Percentiles rank a stretch among this genome's conserved stretches.
Evolutionary conservation across 345 rosid species (phyloP).

Genomic region (Eucalyptus dawsonii): DNA sequence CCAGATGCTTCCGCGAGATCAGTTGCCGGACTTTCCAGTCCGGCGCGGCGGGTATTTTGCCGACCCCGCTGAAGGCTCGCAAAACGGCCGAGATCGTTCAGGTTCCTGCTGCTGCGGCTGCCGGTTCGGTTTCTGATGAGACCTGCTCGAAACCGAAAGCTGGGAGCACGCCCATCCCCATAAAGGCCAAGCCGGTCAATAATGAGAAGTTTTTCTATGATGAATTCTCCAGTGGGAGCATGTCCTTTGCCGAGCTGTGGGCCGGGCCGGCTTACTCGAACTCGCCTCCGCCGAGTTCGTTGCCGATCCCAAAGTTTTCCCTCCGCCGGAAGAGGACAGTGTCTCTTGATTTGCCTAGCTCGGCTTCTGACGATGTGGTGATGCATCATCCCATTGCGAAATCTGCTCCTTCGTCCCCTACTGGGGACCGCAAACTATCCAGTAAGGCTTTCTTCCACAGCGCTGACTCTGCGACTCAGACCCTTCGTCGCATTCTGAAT

Average conservation of each 20-base stretch:
- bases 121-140: background rate
- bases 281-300: conserved; percentile 91
- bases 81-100: conserved; percentile 15
- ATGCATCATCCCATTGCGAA: conserved; percentile 36
- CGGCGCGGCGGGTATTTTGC: conserved; percentile 67
- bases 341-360: conserved; percentile 45
- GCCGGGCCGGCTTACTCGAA: conserved; percentile 98
- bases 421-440: conserved; percentile 30
- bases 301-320: conserved; percentile 88
- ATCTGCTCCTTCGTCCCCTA: conserved; percentile 89
- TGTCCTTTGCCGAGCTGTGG: conserved; percentile 71
- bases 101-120: background rate
- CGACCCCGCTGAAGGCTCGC: conserved; percentile 32
- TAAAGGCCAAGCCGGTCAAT: conserved; percentile 6
- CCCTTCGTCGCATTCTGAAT: conserved; percentile 89
- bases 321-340: conserved; percentile 44
- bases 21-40: conserved; percentile 72
- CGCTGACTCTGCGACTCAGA: conserved; percentile 75
- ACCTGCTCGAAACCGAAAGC: background rate
- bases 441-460: conserved; percentile 28
- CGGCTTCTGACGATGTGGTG: conserved; percentile 8
- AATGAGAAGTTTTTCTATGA: conserved; percentile 11
- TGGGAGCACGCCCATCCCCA: conserved; percentile 48
- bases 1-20: conserved; percentile 42
- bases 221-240: conserved; percentile 11